Evolutionary conservation across 805 yeast species (phyloP).

Genomic region (Metschnikowia colocasiae): DNA sequence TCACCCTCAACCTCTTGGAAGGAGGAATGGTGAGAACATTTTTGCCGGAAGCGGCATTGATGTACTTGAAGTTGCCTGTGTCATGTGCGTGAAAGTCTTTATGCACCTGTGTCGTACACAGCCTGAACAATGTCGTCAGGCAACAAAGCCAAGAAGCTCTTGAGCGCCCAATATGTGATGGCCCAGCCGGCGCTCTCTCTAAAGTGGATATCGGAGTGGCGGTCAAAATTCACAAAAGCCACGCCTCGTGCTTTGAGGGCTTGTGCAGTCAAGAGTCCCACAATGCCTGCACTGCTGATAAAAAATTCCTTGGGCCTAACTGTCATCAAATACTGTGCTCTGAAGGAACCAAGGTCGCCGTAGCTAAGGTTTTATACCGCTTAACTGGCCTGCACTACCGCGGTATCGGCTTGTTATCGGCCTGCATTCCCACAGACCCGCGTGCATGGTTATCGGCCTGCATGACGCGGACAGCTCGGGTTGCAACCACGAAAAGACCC

Average conservation of each 20-base stretch:
- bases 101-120: conserved; percentile 24
- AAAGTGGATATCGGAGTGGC: conserved; percentile 21
- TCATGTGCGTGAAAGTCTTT: conserved; percentile 24
- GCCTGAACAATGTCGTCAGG: conserved; percentile 20
- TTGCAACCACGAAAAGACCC: too few relatives aligned
- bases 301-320: background rate
- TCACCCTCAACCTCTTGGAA: conserved; percentile 24
- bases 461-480: too few relatives aligned
- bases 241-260: conserved; percentile 21
- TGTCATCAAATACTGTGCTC: too few relatives aligned
- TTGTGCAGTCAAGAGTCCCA: conserved; percentile 20
- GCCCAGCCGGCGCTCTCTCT: conserved; percentile 31
- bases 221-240: conserved; percentile 24
- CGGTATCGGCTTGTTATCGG: too few relatives aligned
- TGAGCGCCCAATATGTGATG: conserved; percentile 30
- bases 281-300: conserved; percentile 9
- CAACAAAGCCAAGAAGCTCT: conserved; percentile 19
- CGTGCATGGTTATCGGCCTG: too few relatives aligned
- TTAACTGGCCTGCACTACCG: too few relatives aligned
- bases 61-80: conserved; percentile 26
- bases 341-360: too few relatives aligned
- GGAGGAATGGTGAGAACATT: conserved; percentile 28
- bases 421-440: too few relatives aligned
- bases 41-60: conserved; percentile 26
- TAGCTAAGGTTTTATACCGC: too few relatives aligned